Evolutionary conservation across 495 filamentous ascomycete species (phyloP).

Genomic region (Opeltia flavorubescens): DNA sequence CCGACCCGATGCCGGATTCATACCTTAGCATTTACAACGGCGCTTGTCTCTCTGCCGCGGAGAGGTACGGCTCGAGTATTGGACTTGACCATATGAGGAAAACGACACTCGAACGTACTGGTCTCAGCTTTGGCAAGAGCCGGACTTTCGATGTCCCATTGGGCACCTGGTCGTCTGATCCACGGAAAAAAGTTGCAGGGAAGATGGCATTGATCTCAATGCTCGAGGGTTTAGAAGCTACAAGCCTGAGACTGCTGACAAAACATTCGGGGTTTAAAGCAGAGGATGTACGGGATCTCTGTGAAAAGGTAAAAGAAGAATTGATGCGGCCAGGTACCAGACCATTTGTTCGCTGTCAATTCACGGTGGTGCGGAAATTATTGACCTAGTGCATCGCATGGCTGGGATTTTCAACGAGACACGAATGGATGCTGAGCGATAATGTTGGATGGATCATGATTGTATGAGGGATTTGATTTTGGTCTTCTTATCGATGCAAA

Average conservation of each 20-base stretch:
- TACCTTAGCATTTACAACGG: conserved; percentile 25
- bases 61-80: conserved; percentile 24
- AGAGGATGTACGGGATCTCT: conserved; percentile 39
- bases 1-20: conserved; percentile 19
- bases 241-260: conserved; percentile 46
- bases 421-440: background rate
- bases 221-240: conserved; percentile 52
- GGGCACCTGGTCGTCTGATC: conserved; percentile 39
- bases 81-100: conserved; percentile 41
- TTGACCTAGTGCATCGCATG: background rate
- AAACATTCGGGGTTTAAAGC: conserved; percentile 40
- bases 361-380: conserved; percentile 41
- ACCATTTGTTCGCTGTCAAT: conserved; percentile 31
- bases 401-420: background rate
- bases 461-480: too few species aligned
- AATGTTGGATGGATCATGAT: background rate
- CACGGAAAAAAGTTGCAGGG: conserved; percentile 38
- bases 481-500: too few species aligned
- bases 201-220: conserved; percentile 53
- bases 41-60: conserved; percentile 24
- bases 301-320: conserved; percentile 38
- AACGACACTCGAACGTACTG: conserved; percentile 34
- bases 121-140: conserved; percentile 46
- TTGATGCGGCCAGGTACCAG: conserved; percentile 30
- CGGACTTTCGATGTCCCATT: conserved; percentile 45